Evolutionary conservation across 306 rosid genomes (phyloP), one percentile per base, ranked within the genome.

Genomic region (Crataegus laevigata): DNA sequence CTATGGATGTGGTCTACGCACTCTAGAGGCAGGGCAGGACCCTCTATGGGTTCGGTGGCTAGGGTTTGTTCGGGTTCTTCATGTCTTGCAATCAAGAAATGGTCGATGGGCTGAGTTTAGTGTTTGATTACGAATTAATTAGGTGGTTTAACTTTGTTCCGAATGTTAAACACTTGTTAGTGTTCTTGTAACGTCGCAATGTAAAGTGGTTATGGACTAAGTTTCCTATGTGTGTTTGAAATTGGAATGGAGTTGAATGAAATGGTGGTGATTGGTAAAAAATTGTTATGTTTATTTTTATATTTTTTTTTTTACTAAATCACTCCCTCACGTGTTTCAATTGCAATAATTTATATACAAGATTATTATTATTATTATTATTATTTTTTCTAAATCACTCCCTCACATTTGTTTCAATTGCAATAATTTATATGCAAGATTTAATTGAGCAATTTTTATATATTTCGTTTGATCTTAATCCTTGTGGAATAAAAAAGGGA

Each of bases 1-100:
- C 80, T 66, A 75, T 75, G 80, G 78, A 79, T 8, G 78, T 79
- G 18, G 75, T 79, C 28, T 79, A 67, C 3, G 70, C 78, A 8
- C 69, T 79, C 34, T 73, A 67, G 70, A 73, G 82, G 82, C 78
- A 73, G 55, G 78, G 78, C 29, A 17, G 70, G 69, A 79, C 82
- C 40, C 77, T 79, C 19, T 73, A 67, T 38, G 78, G 78, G 19
- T 79, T 79, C 9, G 78, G 78, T 11, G 75, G 80, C 52, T 80
- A 52, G 63, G 52, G 36, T 28, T 52, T 47, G 21, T 19, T 14
- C 1, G 1, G 30, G 1, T 21, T 1, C 11, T 15, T 47, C 18
- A 71, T 38, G 77, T 78, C 50, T 73, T 79, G 69, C 57, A 32
- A 10, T 61, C 66, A 75, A 80, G 63, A 77, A 75, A 34, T 12